A percentile compares a stretch with the other conserved stretches of the same genome.
Evolutionary conservation across 2,329 filamentous ascomycete genomes (phyloP).

Genomic region (Pseudofabraea citricarpa): DNA sequence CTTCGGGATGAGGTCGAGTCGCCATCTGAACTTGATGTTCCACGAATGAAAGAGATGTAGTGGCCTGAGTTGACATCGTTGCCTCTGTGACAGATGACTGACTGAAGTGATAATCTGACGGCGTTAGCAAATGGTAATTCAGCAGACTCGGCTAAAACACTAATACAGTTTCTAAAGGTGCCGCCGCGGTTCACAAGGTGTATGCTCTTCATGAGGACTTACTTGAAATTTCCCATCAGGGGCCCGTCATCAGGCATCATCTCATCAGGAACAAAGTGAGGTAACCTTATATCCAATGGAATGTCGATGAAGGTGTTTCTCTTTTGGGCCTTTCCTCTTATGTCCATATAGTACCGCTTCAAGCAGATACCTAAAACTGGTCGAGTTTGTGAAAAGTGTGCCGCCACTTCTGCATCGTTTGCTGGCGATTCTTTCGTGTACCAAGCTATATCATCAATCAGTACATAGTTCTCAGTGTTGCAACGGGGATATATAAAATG

Average conservation of each 20-base stretch:
- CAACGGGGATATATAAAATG: conserved; percentile 13
- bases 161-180: no score
- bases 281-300: conserved; percentile 74
- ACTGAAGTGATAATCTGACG: conserved; percentile 67
- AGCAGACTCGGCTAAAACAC: no score
- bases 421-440: conserved; percentile 65
- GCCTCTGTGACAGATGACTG: conserved; percentile 87
- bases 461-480: conserved; percentile 15
- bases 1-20: conserved; percentile 49
- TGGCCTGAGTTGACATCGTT: conserved; percentile 83
- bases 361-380: conserved; percentile 90
- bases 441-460: conserved; percentile 61
- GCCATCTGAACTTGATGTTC: conserved; percentile 58
- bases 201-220: no score
- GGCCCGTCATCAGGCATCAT: conserved; percentile 56
- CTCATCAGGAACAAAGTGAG: conserved; percentile 84
- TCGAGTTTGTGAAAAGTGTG: conserved; percentile 75
- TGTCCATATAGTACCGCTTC: conserved; percentile 79
- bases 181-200: no score
- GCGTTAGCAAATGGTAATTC: neutral
- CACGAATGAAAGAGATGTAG: conserved; percentile 81
- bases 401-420: conserved; percentile 76
- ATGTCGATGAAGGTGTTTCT: conserved; percentile 88
- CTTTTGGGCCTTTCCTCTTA: conserved; percentile 62
- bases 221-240: conserved; percentile 81